phyloP scores from a whole-genome alignment of 1,284 basidiomycete species.

The Hemileia vastatrix region DNA sequence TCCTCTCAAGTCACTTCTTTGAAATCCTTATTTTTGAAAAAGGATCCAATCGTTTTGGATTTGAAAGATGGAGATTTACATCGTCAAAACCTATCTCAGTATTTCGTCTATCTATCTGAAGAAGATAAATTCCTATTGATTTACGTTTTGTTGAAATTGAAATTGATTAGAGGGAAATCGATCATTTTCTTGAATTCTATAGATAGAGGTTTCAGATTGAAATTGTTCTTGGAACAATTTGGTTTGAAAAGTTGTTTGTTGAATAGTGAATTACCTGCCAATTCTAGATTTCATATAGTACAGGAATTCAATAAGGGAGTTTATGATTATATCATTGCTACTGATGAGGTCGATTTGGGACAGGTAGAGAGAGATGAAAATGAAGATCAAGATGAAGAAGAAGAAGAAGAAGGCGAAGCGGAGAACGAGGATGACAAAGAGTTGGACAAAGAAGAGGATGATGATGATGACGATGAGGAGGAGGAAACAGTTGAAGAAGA shows the following conservation, averaged over 20 bases:
- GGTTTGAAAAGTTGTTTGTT: background rate
- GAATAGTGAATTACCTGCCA: background rate
- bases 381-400: too few species aligned
- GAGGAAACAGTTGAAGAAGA: slow-evolving; percentile 2
- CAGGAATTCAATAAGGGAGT: slow-evolving; percentile 4
- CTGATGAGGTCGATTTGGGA: background rate
- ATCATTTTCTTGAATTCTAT: slow-evolving; percentile 42
- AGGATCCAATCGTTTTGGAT: slow-evolving; percentile 26
- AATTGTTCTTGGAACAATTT: slow-evolving; percentile 42
- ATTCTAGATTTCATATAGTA: background rate
- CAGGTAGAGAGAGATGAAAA: background rate
- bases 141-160: slow-evolving; percentile 41
- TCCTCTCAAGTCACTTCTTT: slow-evolving; percentile 35
- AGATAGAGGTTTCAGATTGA: slow-evolving; percentile 39
- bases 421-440: background rate
- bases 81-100: slow-evolving; percentile 31
- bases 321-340: slow-evolving; percentile 1
- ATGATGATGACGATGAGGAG: background rate
- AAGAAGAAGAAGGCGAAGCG: too few species aligned
- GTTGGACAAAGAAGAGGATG: background rate
- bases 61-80: slow-evolving; percentile 14
- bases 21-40: slow-evolving; percentile 34
- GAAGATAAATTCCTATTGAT: slow-evolving; percentile 42
- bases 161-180: slow-evolving; percentile 39
- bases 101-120: slow-evolving; percentile 36